Conservation (phyloP, 129 eudicot species). For the Flaveria linearis region DNA sequence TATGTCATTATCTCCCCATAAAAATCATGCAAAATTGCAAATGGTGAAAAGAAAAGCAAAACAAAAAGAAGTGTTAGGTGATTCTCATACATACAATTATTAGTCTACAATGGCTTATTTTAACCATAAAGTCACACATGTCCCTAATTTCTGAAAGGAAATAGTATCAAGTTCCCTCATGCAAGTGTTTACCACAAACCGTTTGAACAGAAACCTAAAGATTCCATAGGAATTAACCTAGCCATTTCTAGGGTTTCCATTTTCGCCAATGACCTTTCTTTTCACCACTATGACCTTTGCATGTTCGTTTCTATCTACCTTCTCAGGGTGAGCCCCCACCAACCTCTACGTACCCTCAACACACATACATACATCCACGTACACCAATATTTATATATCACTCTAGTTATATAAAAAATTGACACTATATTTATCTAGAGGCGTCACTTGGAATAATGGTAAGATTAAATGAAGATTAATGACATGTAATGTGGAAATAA, state of each 20-base stretch:
- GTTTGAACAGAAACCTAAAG: conserved; percentile 29
- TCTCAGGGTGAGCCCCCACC: conserved; percentile 12
- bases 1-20: too few relatives aligned
- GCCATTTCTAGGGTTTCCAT: conserved; percentile 32
- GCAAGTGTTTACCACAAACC: conserved; percentile 18
- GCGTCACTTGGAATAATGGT: too few relatives aligned
- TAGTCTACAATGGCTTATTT: too few relatives aligned
- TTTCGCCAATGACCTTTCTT: conserved; percentile 32
- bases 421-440: too few relatives aligned
- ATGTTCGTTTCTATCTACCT: background rate
- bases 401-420: too few relatives aligned
- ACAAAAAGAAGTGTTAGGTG: too few relatives aligned
- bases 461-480: too few relatives aligned
- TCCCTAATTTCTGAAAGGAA: conserved; percentile 23
- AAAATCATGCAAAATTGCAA: too few relatives aligned
- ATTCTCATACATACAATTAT: too few relatives aligned
- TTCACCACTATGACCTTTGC: conserved; percentile 16
- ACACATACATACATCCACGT: too few relatives aligned
- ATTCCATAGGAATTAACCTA: conserved; percentile 29
- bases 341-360: background rate
- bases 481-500: too few relatives aligned
- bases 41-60: too few relatives aligned
- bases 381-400: background rate
- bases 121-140: background rate
- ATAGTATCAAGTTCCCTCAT: conserved; percentile 22